phyloP scores from a whole-genome alignment of 1,284 basidiomycete genomes.

The Cutaneotrichosporon sp. region DNA sequence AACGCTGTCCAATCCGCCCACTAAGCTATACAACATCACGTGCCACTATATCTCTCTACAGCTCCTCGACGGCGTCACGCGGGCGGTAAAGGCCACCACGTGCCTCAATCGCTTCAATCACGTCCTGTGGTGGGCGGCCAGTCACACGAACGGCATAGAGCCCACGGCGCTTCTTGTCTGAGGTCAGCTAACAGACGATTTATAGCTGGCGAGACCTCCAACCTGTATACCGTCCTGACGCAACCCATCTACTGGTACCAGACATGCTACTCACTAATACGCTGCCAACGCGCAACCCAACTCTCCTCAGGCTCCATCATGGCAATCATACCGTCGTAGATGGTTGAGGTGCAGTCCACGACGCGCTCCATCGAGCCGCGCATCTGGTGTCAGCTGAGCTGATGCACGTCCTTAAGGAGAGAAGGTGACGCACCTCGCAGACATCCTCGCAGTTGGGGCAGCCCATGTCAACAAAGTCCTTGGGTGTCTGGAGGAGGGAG shows the following conservation, averaged over 20 bases:
- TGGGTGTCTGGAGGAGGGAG: slow-evolving; percentile 79
- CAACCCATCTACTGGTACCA: not conserved
- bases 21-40: not conserved
- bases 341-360: slow-evolving; percentile 82
- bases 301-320: slow-evolving; percentile 83
- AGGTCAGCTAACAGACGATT: not conserved
- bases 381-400: slow-evolving; percentile 61
- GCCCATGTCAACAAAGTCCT: slow-evolving; percentile 79
- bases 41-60: slow-evolving; percentile 8
- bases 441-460: slow-evolving; percentile 98
- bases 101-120: slow-evolving; percentile 61
- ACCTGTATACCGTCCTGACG: too few species aligned
- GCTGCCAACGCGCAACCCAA: slow-evolving; percentile 94
- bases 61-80: slow-evolving; percentile 47
- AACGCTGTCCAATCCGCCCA: too few species aligned
- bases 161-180: slow-evolving; percentile 80
- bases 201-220: not conserved
- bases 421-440: slow-evolving; percentile 66
- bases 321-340: slow-evolving; percentile 90
- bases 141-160: slow-evolving; percentile 86
- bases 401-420: not conserved
- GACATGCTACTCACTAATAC: slow-evolving; percentile 65
- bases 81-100: slow-evolving; percentile 46
- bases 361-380: slow-evolving; percentile 83
- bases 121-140: slow-evolving; percentile 79